Conservation (phyloP, 495 filamentous ascomycete genomes). For the Lentithecium fluviatile region DNA sequence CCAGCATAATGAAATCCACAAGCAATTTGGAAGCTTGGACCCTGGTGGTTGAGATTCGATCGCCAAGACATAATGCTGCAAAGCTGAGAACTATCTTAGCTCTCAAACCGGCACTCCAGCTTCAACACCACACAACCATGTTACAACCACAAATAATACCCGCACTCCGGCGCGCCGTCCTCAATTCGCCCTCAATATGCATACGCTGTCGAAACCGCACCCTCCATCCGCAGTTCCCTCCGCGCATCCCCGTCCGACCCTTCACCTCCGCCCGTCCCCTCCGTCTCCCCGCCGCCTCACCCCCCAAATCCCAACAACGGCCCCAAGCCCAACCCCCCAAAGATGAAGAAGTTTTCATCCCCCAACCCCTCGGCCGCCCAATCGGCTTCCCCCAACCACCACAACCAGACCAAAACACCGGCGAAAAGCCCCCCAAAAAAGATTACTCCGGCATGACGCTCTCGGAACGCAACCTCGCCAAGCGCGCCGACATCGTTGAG, state of each 20-base stretch:
- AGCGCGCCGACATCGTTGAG: constrained; percentile 63
- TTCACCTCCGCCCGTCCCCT: constrained; percentile 12
- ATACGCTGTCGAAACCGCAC: constrained; percentile 2
- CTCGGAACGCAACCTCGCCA: constrained; percentile 75
- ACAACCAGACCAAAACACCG: constrained; percentile 72
- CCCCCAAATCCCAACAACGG: constrained; percentile 46
- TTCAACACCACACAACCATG: constrained; percentile 8
- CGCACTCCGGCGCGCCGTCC: neutral
- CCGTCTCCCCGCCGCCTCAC: constrained; percentile 34
- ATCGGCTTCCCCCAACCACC: constrained; percentile 78
- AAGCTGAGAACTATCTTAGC: too few species aligned
- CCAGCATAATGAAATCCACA: too few species aligned
- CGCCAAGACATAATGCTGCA: too few species aligned
- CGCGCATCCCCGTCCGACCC: neutral
- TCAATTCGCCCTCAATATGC: constrained; percentile 1
- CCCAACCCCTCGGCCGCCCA: constrained; percentile 69
- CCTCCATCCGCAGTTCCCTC: neutral
- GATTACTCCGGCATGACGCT: constrained; percentile 78
- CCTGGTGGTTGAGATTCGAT: too few species aligned
- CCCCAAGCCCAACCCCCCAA: too few species aligned
- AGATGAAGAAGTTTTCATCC: constrained; percentile 50
- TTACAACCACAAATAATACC: constrained; percentile 19
- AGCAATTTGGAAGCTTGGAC: too few species aligned
- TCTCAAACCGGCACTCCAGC: too few species aligned
- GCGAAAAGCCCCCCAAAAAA: constrained; percentile 61